Evolutionary conservation across 2,329 filamentous ascomycete species (phyloP).

Genomic region (Aspergillus sp.): DNA sequence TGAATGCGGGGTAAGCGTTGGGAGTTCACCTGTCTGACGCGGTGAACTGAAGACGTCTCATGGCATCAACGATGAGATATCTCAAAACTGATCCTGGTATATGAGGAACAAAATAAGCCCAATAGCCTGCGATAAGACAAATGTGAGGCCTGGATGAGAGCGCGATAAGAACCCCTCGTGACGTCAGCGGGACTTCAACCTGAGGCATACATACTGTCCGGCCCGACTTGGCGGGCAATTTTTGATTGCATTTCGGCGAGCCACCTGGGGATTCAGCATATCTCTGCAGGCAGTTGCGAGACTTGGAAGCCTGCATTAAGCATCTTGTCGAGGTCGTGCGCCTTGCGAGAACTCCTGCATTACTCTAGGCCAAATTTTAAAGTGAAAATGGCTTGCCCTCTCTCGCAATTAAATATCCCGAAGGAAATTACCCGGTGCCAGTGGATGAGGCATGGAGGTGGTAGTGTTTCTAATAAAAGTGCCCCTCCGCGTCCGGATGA

Average conservation of each 20-base stretch:
- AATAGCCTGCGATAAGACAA: not conserved
- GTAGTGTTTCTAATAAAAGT: slow-evolving; percentile 4
- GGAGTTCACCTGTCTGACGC: not conserved
- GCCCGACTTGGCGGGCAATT: slow-evolving; percentile 9
- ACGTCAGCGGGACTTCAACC: not conserved
- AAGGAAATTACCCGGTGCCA: slow-evolving; percentile 15
- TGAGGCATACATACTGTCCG: not conserved
- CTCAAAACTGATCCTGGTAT: not conserved
- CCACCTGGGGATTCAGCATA: not conserved
- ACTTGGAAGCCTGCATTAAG: not conserved
- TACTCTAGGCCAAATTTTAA: not conserved
- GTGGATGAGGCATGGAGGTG: not conserved
- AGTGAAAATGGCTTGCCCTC: not conserved
- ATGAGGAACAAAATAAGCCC: not conserved
- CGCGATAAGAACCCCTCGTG: slow-evolving; percentile 1
- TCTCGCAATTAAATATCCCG: slow-evolving; percentile 2
- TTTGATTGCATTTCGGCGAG: slow-evolving; percentile 3
- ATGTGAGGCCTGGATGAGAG: not conserved
- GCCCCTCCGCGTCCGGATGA: slow-evolving; percentile 15
- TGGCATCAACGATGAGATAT: not conserved
- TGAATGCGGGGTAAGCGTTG: slow-evolving; percentile 4
- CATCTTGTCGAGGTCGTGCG: not conserved
- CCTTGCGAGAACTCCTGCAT: not conserved
- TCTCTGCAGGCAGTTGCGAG: not conserved
- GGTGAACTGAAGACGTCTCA: not conserved